Evolutionary conservation across 2,329 filamentous ascomycete species (phyloP).

Genomic region (Apiospora phragmitis): DNA sequence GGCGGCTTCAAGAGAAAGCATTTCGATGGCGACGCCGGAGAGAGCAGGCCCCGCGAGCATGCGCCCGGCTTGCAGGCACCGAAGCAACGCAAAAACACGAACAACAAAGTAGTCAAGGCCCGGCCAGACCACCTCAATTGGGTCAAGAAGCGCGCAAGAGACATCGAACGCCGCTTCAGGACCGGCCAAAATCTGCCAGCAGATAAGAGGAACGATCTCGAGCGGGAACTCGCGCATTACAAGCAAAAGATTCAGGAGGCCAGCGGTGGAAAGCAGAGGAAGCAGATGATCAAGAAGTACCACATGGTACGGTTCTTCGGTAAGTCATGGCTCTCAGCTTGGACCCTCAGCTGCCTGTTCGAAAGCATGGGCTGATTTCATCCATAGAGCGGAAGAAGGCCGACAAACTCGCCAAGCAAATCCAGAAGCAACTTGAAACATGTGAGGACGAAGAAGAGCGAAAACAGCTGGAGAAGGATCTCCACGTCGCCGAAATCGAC

Average conservation of each 20-base stretch:
- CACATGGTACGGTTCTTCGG: conserved; percentile 87
- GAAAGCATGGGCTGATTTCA: conserved; percentile 14
- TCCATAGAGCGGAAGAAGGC: conserved; percentile 71
- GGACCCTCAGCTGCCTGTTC: neutral
- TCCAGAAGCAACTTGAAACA: conserved; percentile 57
- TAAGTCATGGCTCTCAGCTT: conserved; percentile 36
- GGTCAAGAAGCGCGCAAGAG: conserved; percentile 71
- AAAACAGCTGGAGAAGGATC: conserved; percentile 51
- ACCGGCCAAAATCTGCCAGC: conserved; percentile 65
- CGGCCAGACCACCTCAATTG: conserved; percentile 52
- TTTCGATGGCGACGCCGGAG: conserved; percentile 24
- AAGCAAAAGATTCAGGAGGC: conserved; percentile 63
- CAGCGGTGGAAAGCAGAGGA: conserved; percentile 60
- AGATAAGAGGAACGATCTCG: conserved; percentile 66
- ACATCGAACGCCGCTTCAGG: conserved; percentile 66
- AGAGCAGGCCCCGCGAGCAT: conserved; percentile 15
- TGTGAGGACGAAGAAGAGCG: conserved; percentile 52
- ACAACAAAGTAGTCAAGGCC: conserved; percentile 27
- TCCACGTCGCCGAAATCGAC: conserved; percentile 73
- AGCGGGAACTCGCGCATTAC: conserved; percentile 69
- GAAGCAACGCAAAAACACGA: conserved; percentile 34
- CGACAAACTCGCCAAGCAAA: conserved; percentile 63
- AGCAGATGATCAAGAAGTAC: conserved; percentile 74
- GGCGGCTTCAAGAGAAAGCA: conserved; percentile 32
- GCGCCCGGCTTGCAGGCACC: conserved; percentile 10